Conservation (phyloP, 192 early-diverging fungal species). For the Umbelopsis sp. region DNA sequence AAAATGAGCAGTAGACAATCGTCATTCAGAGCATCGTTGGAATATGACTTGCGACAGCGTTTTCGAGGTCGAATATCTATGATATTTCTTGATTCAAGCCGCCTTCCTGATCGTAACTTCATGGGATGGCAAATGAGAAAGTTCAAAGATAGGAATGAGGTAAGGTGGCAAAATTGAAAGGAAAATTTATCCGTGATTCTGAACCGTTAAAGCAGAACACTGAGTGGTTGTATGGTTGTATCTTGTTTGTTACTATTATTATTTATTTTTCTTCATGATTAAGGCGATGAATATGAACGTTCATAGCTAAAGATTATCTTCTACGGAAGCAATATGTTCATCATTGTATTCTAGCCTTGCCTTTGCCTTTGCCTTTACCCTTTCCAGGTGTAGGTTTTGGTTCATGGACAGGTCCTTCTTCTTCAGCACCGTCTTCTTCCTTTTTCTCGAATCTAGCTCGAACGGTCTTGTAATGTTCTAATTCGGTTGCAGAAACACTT, state of each 20-base stretch:
- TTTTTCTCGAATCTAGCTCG: conserved; percentile 79
- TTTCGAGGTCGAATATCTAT: neutral
- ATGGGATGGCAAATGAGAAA: neutral
- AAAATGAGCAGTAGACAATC: conserved; percentile 6
- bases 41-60: neutral
- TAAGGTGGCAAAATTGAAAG: neutral
- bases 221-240: no score
- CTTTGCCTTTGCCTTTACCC: conserved; percentile 46
- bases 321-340: neutral
- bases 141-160: neutral
- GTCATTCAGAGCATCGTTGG: neutral
- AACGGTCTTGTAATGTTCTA: conserved; percentile 82
- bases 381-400: conserved; percentile 17
- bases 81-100: neutral
- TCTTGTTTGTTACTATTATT: no score
- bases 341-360: conserved; percentile 30
- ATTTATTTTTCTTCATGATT: no score
- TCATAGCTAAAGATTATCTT: no score
- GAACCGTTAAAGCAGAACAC: no score
- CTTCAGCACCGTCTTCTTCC: conserved; percentile 20
- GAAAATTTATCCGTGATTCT: neutral
- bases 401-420: conserved; percentile 15
- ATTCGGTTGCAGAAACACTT: conserved; percentile 82
- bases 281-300: no score
- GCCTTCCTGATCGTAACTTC: conserved; percentile 5